phyloP scores from a whole-genome alignment of 2,329 filamentous ascomycete species.

The Sporothrix humicola region DNA sequence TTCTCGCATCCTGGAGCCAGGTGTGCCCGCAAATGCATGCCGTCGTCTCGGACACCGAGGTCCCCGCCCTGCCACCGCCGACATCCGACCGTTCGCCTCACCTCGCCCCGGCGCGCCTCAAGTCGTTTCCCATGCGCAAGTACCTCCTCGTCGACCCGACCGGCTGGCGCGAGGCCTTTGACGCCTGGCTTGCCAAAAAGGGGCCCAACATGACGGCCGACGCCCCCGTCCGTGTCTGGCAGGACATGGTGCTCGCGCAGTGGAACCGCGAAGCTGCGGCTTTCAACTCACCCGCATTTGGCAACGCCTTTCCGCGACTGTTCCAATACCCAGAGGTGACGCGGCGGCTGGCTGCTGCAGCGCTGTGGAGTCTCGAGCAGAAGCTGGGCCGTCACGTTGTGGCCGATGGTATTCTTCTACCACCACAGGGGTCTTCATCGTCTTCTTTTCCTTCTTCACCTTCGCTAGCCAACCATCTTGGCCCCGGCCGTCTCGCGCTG shows the following conservation, averaged over 20 bases:
- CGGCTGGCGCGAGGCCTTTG: slow-evolving; percentile 38
- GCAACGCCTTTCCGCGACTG: slow-evolving; percentile 35
- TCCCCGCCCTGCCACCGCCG: slow-evolving; percentile 7
- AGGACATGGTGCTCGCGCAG: too few relatives aligned
- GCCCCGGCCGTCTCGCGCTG: neutral
- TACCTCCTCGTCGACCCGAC: slow-evolving; percentile 34
- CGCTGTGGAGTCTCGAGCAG: slow-evolving; percentile 26
- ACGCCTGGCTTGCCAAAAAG: slow-evolving; percentile 33
- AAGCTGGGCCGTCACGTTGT: neutral
- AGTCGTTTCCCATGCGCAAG: too few relatives aligned
- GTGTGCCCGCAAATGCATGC: slow-evolving; percentile 37
- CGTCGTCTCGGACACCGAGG: slow-evolving; percentile 30
- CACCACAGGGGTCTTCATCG: neutral
- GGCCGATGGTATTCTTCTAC: slow-evolving; percentile 26
- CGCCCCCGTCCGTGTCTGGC: too few relatives aligned
- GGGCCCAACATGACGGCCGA: slow-evolving; percentile 24
- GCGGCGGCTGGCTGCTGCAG: slow-evolving; percentile 20
- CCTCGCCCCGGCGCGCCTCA: too few relatives aligned
- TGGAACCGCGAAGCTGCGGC: neutral
- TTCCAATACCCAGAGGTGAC: slow-evolving; percentile 31
- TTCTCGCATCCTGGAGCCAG: slow-evolving; percentile 32
- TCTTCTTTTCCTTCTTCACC: neutral
- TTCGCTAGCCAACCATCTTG: neutral
- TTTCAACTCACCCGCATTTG: slow-evolving; percentile 36
- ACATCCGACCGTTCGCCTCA: neutral